Evolutionary conservation across 2,329 filamentous ascomycete species (phyloP), one percentile per base, ranked within the genome.

Genomic region (Phoma sp.): DNA sequence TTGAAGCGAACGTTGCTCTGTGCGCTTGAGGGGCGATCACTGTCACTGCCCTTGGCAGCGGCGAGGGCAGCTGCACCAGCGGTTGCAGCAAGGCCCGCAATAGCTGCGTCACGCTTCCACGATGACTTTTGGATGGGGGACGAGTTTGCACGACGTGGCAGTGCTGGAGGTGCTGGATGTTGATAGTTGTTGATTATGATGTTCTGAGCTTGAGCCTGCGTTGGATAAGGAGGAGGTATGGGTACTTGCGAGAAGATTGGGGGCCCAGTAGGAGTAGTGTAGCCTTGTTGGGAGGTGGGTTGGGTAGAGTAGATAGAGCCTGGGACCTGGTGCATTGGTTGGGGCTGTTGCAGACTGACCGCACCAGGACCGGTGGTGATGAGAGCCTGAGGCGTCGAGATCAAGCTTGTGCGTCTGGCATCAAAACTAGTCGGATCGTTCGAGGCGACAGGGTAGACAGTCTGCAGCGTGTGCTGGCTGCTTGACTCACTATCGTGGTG

Each of bases 321-420:
- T 33, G 88, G 87, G 2, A 96, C 86, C 0, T 90, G 91, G 2
- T 84, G 81, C 55, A 91, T 84, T 2, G 93, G 93, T 64, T 92
- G 88, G 2, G 93, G 93, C 65, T 96, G 91, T 71, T 95, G 89
- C n/a, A 97, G 81, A 10, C 88, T 86, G 29, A 92, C 82, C 0
- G 85, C 81, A 79, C 67, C 72, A 8, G 70, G 69, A 31, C 68
- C 65, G 7, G 72, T 63, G 15, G 72, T 72, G 12, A 74, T 50
- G 4, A 73, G 40, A 44, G 72, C 69, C 47, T 74, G 73, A 13
- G 67, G 74, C 53, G 73, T 70, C 15, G 80, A 79, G 13, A 80
- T 71, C n/a, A 80, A 69, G 33, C 85, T 84, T 21, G 77, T 79
- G 29, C 81, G 79, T 57, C 71, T 68, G 43, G 81, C 84, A 60